A percentile compares a stretch with the other conserved stretches of the same genome.
Conservation (phyloP, 208 protist species). For the Leishmania lainsoni region DNA sequence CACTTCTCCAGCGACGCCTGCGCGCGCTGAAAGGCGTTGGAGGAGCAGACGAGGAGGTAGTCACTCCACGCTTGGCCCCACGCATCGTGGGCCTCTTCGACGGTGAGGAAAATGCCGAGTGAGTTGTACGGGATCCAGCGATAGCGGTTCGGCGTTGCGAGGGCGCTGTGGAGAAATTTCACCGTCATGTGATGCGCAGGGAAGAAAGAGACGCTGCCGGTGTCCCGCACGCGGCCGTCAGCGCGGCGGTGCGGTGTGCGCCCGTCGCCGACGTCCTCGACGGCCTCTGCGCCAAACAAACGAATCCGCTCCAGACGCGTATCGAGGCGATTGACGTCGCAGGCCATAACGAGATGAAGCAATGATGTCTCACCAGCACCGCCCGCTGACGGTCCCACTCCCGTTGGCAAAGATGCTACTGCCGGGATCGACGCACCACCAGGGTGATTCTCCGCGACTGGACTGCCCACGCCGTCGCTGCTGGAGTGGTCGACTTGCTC, state of each 20-base stretch:
- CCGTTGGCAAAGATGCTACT: not conserved
- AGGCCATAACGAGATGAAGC: constrained; percentile 53
- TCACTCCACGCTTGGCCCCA: constrained; percentile 12
- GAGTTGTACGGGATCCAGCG: constrained; percentile 81
- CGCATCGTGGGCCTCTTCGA: constrained; percentile 12
- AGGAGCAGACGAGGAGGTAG: constrained; percentile 52
- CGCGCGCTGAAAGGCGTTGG: constrained; percentile 47
- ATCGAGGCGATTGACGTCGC: constrained; percentile 65
- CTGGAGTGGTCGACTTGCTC: constrained; percentile 13
- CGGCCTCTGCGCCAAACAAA: constrained; percentile 67
- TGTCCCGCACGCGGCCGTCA: constrained; percentile 53
- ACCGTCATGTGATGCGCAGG: constrained; percentile 47
- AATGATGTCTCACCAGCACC: constrained; percentile 26
- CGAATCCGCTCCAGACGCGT: constrained; percentile 73
- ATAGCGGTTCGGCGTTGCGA: constrained; percentile 81
- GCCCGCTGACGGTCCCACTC: not conserved
- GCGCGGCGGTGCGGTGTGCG: constrained; percentile 45
- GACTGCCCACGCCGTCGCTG: not conserved
- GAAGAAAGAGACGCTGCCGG: constrained; percentile 62
- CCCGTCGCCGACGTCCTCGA: constrained; percentile 86
- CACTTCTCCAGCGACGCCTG: constrained; percentile 41
- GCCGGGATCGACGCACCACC: not conserved
- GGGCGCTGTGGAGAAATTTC: constrained; percentile 54
- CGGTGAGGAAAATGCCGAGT: constrained; percentile 55
- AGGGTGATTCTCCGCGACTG: constrained; percentile 7